Percentiles rank a stretch among this genome's conserved stretches.
These are phyloP conservation scores for Sapria himalayana DNA, from an alignment of 345 rosid species.

Conservation along the genomic window DNA sequence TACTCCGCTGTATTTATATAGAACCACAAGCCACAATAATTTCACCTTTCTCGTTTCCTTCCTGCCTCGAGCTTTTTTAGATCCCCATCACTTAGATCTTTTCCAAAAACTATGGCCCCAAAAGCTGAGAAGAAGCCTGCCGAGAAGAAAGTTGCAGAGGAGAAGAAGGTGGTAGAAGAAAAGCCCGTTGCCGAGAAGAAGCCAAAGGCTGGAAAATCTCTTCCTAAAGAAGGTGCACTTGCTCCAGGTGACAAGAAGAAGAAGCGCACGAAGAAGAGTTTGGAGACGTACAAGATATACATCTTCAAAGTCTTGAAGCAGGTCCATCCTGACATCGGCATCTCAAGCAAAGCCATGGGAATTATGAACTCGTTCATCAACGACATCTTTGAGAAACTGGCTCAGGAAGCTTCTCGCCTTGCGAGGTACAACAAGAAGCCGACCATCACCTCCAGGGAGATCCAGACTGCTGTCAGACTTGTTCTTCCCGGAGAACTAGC, in stretches of 20 bases:
- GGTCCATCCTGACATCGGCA: constrained; percentile 37
- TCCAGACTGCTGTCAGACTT: constrained; percentile 56
- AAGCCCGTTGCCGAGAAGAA: constrained; percentile 62
- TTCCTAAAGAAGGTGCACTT: constrained; percentile 43
- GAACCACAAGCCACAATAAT: too few species aligned
- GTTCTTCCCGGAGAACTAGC: constrained; percentile 61
- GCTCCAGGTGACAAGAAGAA: constrained; percentile 43
- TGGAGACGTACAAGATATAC: constrained; percentile 70
- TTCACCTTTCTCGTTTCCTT: too few species aligned
- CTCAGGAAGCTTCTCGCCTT: constrained; percentile 45
- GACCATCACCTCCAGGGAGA: constrained; percentile 48
- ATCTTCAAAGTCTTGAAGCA: constrained; percentile 49
- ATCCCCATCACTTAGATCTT: background rate
- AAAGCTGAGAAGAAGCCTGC: constrained; percentile 62
- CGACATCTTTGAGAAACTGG: constrained; percentile 55
- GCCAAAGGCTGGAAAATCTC: constrained; percentile 65
- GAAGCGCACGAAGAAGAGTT: constrained; percentile 39
- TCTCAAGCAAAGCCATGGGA: constrained; percentile 58
- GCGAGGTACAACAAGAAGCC: constrained; percentile 80
- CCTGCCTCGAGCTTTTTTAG: too few species aligned
- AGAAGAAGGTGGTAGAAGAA: constrained; percentile 38
- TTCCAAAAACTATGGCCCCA: too few species aligned
- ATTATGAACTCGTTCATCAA: constrained; percentile 59
- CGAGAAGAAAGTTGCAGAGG: constrained; percentile 29
- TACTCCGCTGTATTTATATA: too few species aligned